Conservation (phyloP, 2,329 filamentous ascomycete genomes). For the Penicillium sp. region DNA sequence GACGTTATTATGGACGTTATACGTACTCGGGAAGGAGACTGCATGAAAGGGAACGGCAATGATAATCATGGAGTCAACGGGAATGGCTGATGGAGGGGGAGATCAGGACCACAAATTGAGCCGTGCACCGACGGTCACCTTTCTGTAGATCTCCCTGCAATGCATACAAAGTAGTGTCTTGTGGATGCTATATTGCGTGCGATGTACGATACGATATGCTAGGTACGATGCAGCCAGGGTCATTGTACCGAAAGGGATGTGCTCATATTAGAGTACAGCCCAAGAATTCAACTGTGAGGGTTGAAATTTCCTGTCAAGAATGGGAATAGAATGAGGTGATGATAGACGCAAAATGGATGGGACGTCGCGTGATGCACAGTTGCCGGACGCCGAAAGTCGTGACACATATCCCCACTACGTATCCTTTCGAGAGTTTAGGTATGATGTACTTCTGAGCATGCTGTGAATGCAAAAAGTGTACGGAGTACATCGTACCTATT, state of each 20-base stretch:
- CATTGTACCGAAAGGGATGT: not conserved
- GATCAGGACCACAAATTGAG: constrained; percentile 13
- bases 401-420: constrained; percentile 5
- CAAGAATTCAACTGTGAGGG: not conserved
- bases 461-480: constrained; percentile 2
- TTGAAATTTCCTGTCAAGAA: not conserved
- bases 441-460: constrained; percentile 7
- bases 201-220: not conserved
- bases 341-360: not conserved
- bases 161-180: not conserved
- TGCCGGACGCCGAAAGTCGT: constrained; percentile 11
- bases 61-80: constrained; percentile 6
- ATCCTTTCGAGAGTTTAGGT: not conserved
- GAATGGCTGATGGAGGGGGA: constrained; percentile 17
- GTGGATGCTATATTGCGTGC: not conserved
- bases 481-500: constrained; percentile 4
- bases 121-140: constrained; percentile 13
- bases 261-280: not conserved
- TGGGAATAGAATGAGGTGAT: not conserved
- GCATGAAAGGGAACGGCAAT: constrained; percentile 4
- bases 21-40: not conserved
- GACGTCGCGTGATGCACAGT: constrained; percentile 9
- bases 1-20: not conserved
- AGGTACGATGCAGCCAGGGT: constrained; percentile 4
- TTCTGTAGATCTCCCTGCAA: constrained; percentile 5